Conservation (phyloP, 2,329 filamentous ascomycete species). For the Fusarium sp. region DNA sequence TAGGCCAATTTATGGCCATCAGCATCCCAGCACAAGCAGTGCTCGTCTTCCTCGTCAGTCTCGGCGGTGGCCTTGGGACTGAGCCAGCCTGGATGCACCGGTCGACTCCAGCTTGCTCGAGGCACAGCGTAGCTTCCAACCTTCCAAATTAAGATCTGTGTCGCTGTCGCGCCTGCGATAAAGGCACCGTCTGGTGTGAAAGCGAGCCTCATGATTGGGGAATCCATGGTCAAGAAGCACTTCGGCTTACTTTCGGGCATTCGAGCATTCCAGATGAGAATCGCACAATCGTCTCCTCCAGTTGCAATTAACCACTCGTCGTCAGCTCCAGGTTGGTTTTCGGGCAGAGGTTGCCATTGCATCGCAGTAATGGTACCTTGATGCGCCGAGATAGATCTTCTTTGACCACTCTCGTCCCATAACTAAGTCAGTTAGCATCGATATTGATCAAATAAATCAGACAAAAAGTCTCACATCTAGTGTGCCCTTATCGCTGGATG, state of each 20-base stretch:
- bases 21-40: conserved; percentile 73
- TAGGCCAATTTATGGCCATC: conserved; percentile 73
- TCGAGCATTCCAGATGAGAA: conserved; percentile 72
- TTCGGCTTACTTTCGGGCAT: conserved; percentile 67
- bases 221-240: conserved; percentile 71
- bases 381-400: conserved; percentile 69
- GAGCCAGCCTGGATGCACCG: conserved; percentile 68
- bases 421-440: conserved; percentile 55
- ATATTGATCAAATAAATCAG: neutral
- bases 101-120: conserved; percentile 69
- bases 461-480: conserved; percentile 67
- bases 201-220: conserved; percentile 68
- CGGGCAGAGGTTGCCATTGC: conserved; percentile 68
- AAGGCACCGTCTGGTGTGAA: conserved; percentile 74
- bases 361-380: conserved; percentile 69
- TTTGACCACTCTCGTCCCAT: conserved; percentile 66
- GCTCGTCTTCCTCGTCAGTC: conserved; percentile 69
- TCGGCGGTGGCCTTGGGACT: conserved; percentile 67
- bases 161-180: conserved; percentile 70
- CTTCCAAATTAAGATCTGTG: conserved; percentile 73
- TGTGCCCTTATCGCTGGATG: conserved; percentile 69
- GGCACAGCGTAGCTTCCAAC: conserved; percentile 70
- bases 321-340: conserved; percentile 52
- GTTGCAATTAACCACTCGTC: conserved; percentile 71
- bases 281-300: conserved; percentile 72